Percentiles rank a stretch among this genome's conserved stretches.
phyloP scores from a whole-genome alignment of 352 stramenopile species.

The Phytophthora ohioensis region DNA sequence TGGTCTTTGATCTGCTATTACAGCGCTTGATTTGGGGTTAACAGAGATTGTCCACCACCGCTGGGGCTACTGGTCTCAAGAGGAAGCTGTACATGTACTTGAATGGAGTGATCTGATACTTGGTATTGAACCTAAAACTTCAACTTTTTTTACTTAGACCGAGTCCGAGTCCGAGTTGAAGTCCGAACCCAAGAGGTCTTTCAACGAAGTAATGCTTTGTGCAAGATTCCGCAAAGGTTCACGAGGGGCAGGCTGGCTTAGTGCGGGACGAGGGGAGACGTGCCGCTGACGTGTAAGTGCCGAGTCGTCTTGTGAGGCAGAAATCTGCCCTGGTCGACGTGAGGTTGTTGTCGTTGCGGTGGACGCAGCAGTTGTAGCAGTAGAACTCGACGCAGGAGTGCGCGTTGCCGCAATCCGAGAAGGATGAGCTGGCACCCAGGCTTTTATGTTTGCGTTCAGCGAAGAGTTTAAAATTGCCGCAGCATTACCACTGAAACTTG shows the following conservation, averaged over 20 bases:
- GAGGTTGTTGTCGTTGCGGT: not conserved
- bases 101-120: too few relatives aligned
- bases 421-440: not conserved
- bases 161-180: conserved; percentile 30
- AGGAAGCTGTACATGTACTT: too few relatives aligned
- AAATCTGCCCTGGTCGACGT: conserved; percentile 4
- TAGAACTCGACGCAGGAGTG: not conserved
- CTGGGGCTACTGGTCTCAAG: too few relatives aligned
- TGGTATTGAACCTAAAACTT: too few relatives aligned
- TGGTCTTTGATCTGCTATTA: too few relatives aligned
- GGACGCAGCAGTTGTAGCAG: not conserved
- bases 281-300: not conserved
- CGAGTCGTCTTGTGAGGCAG: conserved; percentile 25
- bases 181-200: conserved; percentile 29
- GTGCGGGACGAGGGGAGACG: conserved; percentile 12
- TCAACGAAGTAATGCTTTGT: conserved; percentile 13
- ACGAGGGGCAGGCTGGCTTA: conserved; percentile 22
- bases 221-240: conserved; percentile 22
- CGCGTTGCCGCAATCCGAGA: too few relatives aligned
- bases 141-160: not conserved
- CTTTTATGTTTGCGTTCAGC: conserved; percentile 5
- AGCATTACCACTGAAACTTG: conserved; percentile 2
- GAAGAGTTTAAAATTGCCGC: not conserved
- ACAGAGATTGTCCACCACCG: too few relatives aligned
- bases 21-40: too few relatives aligned